These are phyloP conservation scores for Verticillium nubilum DNA, from an alignment of 2,329 filamentous ascomycete genomes.

Conservation along the genomic window DNA sequence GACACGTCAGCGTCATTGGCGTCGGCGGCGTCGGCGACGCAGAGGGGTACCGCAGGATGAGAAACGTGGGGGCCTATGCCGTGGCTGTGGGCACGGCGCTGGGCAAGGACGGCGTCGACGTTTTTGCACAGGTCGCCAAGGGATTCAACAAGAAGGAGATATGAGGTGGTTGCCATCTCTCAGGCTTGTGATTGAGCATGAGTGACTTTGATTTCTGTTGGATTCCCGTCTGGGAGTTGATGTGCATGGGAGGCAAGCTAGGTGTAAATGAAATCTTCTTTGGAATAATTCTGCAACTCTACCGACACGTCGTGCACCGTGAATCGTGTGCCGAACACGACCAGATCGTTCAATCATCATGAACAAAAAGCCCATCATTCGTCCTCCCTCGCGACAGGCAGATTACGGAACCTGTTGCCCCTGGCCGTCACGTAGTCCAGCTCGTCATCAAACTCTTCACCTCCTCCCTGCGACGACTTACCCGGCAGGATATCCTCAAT, in stretches of 20 bases:
- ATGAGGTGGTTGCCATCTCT: too few relatives aligned
- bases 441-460: constrained; percentile 4
- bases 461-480: background rate
- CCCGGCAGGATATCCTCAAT: constrained; percentile 50
- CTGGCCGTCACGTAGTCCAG: constrained; percentile 10
- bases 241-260: too few relatives aligned
- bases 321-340: background rate
- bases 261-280: too few relatives aligned
- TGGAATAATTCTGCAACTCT: too few relatives aligned
- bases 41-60: constrained; percentile 60
- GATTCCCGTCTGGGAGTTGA: too few relatives aligned
- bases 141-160: constrained; percentile 5
- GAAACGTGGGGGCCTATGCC: constrained; percentile 55
- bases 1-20: constrained; percentile 60
- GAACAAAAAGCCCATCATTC: background rate
- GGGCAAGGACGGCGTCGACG: constrained; percentile 53
- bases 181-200: too few relatives aligned
- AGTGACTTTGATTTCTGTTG: too few relatives aligned
- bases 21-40: constrained; percentile 66
- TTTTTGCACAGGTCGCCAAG: constrained; percentile 55
- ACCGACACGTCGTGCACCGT: background rate
- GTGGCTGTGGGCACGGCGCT: constrained; percentile 68
- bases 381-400: constrained; percentile 5
- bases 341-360: background rate
- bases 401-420: constrained; percentile 9